Conservation (phyloP, 345 rosid genomes). For the Isatis tinctoria region DNA sequence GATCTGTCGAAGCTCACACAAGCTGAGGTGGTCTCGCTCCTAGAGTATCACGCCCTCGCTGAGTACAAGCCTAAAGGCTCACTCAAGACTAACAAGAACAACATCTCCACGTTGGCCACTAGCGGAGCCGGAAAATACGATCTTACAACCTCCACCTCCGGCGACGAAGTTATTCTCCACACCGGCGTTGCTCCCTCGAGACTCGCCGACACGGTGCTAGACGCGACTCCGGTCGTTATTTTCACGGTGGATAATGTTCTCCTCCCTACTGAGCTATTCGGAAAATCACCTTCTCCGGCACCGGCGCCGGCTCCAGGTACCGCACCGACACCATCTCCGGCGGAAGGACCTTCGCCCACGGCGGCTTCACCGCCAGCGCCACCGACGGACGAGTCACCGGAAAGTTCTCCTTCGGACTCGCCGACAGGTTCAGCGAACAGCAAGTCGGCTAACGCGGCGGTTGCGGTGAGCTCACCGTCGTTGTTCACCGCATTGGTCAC, state of each 20-base stretch:
- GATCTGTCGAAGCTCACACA: slow-evolving; percentile 68
- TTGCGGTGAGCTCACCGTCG: slow-evolving; percentile 40
- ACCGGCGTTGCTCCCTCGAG: slow-evolving; percentile 71
- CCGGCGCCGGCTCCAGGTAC: slow-evolving; percentile 55
- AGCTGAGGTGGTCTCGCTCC: slow-evolving; percentile 65
- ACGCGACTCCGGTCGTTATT: slow-evolving; percentile 65
- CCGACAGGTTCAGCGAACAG: slow-evolving; percentile 52
- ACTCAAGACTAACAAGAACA: slow-evolving; percentile 53
- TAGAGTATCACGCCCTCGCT: slow-evolving; percentile 70
- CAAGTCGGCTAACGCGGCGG: slow-evolving; percentile 41
- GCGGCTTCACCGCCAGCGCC: slow-evolving; percentile 90
- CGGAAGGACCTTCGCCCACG: slow-evolving; percentile 59
- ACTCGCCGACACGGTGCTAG: slow-evolving; percentile 66
- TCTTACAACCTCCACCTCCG: slow-evolving; percentile 53
- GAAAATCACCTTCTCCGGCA: slow-evolving; percentile 66
- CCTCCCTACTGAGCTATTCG: slow-evolving; percentile 68
- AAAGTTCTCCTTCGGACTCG: slow-evolving; percentile 52
- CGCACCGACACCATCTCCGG: slow-evolving; percentile 43
- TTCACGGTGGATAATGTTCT: slow-evolving; percentile 73
- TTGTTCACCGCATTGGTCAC: slow-evolving; percentile 32
- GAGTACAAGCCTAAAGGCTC: slow-evolving; percentile 64
- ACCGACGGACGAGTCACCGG: slow-evolving; percentile 51
- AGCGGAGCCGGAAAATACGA: slow-evolving; percentile 69
- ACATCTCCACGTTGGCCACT: slow-evolving; percentile 68
- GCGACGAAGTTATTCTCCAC: slow-evolving; percentile 67